Conservation (phyloP, 148 eudicot genomes). For the Vaccinium myrtillus region DNA sequence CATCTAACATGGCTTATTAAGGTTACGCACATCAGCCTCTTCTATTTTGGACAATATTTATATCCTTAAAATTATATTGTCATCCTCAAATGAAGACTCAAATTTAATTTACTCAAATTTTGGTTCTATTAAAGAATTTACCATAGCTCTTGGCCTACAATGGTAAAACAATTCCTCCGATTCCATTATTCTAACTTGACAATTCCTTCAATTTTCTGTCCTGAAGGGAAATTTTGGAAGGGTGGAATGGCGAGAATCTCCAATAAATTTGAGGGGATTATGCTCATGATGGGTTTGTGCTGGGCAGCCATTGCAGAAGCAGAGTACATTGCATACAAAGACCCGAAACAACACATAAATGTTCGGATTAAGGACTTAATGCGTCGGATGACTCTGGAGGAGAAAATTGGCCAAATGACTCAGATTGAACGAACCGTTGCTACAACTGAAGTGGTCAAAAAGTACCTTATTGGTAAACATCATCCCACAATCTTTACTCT, state of each 20-base stretch:
- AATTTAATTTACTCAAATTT: neutral
- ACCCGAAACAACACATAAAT: slow-evolving; percentile 15
- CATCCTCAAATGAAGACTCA: neutral
- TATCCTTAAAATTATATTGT: neutral
- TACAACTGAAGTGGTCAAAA: slow-evolving; percentile 17
- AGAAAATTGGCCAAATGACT: slow-evolving; percentile 19
- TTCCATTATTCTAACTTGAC: neutral
- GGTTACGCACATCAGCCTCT: neutral
- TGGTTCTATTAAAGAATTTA: neutral
- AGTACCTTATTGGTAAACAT: slow-evolving; percentile 21
- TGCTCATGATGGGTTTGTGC: neutral
- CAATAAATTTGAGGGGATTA: neutral
- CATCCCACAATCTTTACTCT: neutral
- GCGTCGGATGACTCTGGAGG: slow-evolving; percentile 18
- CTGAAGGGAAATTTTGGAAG: neutral
- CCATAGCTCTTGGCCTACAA: neutral
- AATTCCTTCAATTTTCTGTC: neutral
- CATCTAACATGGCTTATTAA: neutral
- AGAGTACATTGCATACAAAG: slow-evolving; percentile 21
- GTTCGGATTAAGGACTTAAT: slow-evolving; percentile 23
- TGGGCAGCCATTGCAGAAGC: slow-evolving; percentile 9
- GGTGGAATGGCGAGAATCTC: neutral
- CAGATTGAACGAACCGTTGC: slow-evolving; percentile 20
- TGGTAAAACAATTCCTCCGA: neutral
- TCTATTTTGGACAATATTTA: neutral